Percentiles rank a stretch among this genome's conserved stretches.
These are phyloP conservation scores for Apiospora malaysiana DNA, from an alignment of 2,329 filamentous ascomycete genomes.

Conservation along the genomic window DNA sequence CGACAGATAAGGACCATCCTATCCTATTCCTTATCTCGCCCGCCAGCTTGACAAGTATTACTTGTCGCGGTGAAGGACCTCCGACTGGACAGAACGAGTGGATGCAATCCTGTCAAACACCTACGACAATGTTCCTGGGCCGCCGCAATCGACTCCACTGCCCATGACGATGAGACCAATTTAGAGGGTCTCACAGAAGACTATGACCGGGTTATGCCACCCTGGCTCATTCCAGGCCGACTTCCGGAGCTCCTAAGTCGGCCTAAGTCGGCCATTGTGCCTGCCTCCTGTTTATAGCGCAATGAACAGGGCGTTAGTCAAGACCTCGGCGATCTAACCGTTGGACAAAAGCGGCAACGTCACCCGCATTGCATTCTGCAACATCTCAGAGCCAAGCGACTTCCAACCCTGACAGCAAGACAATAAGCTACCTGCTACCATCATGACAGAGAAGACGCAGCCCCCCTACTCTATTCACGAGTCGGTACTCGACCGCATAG, in stretches of 20 bases:
- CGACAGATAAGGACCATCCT: background rate
- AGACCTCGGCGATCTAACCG: background rate
- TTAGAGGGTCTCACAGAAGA: background rate
- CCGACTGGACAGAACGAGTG: background rate
- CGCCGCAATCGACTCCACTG: background rate
- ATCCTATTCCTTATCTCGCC: background rate
- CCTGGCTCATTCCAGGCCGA: background rate
- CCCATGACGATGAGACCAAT: background rate
- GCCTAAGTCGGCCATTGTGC: conserved; percentile 1
- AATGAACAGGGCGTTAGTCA: background rate
- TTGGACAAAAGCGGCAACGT: background rate
- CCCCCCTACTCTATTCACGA: conserved; percentile 52
- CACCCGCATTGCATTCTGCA: background rate
- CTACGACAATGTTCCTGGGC: too few species aligned
- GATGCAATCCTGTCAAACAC: background rate
- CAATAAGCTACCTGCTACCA: background rate
- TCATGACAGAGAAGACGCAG: conserved; percentile 19
- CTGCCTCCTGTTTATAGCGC: background rate
- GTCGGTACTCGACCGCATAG: conserved; percentile 50
- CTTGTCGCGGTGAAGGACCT: too few species aligned
- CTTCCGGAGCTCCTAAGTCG: conserved; percentile 17
- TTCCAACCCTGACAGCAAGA: background rate
- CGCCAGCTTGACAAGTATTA: background rate
- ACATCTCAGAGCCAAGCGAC: background rate
- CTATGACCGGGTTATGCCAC: background rate